Base-by-base conservation (phyloP, 805 yeast species). In the Candida adriatica region DNA sequence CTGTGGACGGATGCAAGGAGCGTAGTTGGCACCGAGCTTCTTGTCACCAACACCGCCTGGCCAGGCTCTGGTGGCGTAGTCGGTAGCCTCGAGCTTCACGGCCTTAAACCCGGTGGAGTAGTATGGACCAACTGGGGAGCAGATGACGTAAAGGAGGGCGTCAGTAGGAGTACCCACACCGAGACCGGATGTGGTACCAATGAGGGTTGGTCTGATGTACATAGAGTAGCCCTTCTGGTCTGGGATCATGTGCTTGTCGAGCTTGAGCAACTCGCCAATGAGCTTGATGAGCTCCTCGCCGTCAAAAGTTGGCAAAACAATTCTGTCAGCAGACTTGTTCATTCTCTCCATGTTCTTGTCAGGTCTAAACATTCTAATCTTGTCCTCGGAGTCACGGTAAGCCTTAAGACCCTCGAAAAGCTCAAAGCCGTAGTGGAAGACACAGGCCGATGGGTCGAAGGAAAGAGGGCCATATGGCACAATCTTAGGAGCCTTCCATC, bases 21-120 rank as follows among this genome's bases (percentile, higher is more conserved):
- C 98, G 56, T 90, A 90, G 69, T 90, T 90, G 40, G 95, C 96
- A 61, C 98, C 98, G 51, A 90, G 75, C 64, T 90, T 90, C 61
- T 75, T 80, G 74, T 90, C 82, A 62, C 98, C 98, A 49, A 78
- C 87, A 60, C 97, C 98, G 53, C 95, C 95, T 55, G 97, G 97
- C 97, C 97, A 90, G 18, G 98, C 97, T 67, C 98, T 83, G 20
- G 88, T 88, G 30, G 95, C 95, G 49, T 84, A 78, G 56, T 86
- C 95, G 21, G 96, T 88, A 45, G 97, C 96, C 64, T 90, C 96
- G 43, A 92, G 71, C 40, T 75, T 70, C 33, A 92, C 95, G 25
- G 97, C 96, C 64, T 88, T 87, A 76, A 90, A 90, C 13, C 97
- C 96, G 13, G 95, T 82, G 51, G 81, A 71, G 64, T 82, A 86